Base-by-base conservation (phyloP, 768 basidiomycete genomes). In the Boletus subcaerulescens region DNA sequence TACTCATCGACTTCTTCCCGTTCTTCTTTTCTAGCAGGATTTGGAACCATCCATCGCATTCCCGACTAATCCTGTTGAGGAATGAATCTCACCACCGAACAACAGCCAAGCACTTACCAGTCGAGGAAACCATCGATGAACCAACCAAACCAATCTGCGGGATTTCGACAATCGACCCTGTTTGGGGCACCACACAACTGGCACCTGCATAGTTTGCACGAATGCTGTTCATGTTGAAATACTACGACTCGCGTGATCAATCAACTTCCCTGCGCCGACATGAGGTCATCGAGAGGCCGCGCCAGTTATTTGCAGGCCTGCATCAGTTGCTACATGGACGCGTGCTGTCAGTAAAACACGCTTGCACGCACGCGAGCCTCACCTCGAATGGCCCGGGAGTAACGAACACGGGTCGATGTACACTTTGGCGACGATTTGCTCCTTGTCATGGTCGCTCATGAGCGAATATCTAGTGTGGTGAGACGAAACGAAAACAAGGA, bases 21-120 rank as follows among this genome's bases (percentile, higher is more conserved):
- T 44, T 51, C 47, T 49, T 56, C 48, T 57, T 66, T 31, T 66
- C 64, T 10, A 65, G 55, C 20, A 61, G 47, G 12, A 65, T 66
- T 13, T 65, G 64, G 35, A 64, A 65, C 10, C 64, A 57, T 5
- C 62, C 65, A 12, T 65, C 64, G 5, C 64, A 65, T 13, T 56
- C 53, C n/a, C 24, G 41, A 10, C 64, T 66, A 17, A 4, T 18
- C 33, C 8, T 39, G 17, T 31, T 8, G n/a, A 39, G 3, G 7
- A 18, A 26, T 56, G 13, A 50, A 32, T 2, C 24, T 14, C 39
- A 15, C 4, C 3, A 39, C 33, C 13, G 13, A 17, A 5, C 26
- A 44, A 18, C 2, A 20, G 29, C 8, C 2, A 29, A 8, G 29
- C 0, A 3, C 67, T 39, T 13, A 67, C 65, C 63, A 67, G 20